Percentiles rank a stretch among this genome's conserved stretches.
Conservation (phyloP, 2,329 filamentous ascomycete genomes). For the Zasmidium cellare region DNA sequence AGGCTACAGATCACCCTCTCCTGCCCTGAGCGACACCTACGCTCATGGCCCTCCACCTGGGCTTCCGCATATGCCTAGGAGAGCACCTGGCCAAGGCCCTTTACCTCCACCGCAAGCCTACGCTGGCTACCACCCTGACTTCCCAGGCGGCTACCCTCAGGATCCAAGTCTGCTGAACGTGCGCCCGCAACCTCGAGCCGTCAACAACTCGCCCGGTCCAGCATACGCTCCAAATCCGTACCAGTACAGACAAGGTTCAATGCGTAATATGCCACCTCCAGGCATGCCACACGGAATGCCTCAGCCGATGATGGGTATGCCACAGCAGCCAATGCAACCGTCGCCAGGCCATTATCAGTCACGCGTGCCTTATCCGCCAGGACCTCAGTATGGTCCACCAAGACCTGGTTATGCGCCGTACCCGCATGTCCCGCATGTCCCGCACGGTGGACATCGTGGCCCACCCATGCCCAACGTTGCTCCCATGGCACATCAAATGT, state of each 20-base stretch:
- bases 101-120: slow-evolving; percentile 27
- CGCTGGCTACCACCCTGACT: slow-evolving; percentile 31
- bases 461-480: slow-evolving; percentile 24
- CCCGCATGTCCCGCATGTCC: slow-evolving; percentile 18
- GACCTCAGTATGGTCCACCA: slow-evolving; percentile 22
- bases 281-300: slow-evolving; percentile 22
- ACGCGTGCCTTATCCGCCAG: slow-evolving; percentile 15
- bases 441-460: slow-evolving; percentile 22
- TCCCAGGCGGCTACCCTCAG: slow-evolving; percentile 24
- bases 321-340: slow-evolving; percentile 22
- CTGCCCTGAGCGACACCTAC: slow-evolving; percentile 44
- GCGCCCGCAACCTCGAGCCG: slow-evolving; percentile 27
- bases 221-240: slow-evolving; percentile 30
- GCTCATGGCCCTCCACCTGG: slow-evolving; percentile 30
- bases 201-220: slow-evolving; percentile 25
- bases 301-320: slow-evolving; percentile 18
- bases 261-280: slow-evolving; percentile 22
- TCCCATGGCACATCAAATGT: slow-evolving; percentile 34
- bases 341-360: slow-evolving; percentile 11
- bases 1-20: slow-evolving; percentile 44
- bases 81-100: slow-evolving; percentile 23
- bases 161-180: slow-evolving; percentile 27
- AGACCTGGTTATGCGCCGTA: slow-evolving; percentile 24
- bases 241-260: slow-evolving; percentile 27
- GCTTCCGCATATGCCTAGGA: slow-evolving; percentile 21